phyloP scores from a whole-genome alignment of 1,284 basidiomycete species.

The Pseudozyma hubeiensis region DNA sequence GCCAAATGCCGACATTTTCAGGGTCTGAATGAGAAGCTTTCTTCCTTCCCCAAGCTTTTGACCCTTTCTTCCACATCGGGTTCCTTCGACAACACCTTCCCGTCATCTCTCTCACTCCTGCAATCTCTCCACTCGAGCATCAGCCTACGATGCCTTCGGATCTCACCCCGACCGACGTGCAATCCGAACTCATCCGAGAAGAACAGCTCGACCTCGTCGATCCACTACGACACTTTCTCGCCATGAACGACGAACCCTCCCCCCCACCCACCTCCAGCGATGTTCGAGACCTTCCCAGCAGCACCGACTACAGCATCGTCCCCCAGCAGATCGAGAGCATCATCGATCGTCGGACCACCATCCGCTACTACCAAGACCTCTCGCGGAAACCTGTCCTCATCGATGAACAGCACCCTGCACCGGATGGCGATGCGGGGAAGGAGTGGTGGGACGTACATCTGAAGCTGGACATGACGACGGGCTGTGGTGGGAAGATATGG shows the following conservation, averaged over 20 bases:
- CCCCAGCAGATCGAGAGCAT: constrained; percentile 75
- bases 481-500: constrained; percentile 92
- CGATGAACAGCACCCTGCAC: not conserved
- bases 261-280: constrained; percentile 1
- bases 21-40: too few species aligned
- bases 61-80: too few species aligned
- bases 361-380: constrained; percentile 51
- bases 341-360: constrained; percentile 42
- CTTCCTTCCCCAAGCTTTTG: too few species aligned
- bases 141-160: not conserved
- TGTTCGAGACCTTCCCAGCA: constrained; percentile 16
- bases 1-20: too few species aligned
- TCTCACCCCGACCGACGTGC: not conserved
- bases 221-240: constrained; percentile 77
- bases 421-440: not conserved
- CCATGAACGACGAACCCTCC: constrained; percentile 34
- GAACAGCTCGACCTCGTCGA: constrained; percentile 75
- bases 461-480: constrained; percentile 80
- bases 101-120: too few species aligned
- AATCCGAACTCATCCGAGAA: constrained; percentile 21
- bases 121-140: not conserved
- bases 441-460: constrained; percentile 70
- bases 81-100: too few species aligned
- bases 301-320: constrained; percentile 64
- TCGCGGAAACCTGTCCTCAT: constrained; percentile 18